A percentile compares a stretch with the other conserved stretches of the same genome.
Conservation (phyloP, 2,329 filamentous ascomycete genomes). For the Hymenoscyphus scutula region DNA sequence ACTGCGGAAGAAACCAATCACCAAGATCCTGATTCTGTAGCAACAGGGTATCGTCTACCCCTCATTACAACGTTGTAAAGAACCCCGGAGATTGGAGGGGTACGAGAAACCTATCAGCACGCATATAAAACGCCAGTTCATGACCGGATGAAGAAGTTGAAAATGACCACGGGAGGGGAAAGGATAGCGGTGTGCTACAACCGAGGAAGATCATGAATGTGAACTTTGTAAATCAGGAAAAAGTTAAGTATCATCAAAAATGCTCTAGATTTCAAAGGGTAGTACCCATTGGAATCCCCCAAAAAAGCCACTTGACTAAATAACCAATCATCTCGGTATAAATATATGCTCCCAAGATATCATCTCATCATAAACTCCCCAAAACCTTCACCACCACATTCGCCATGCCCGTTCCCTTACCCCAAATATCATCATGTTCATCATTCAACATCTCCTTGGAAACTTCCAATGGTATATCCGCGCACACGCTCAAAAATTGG, state of each 20-base stretch:
- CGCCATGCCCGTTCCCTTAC: constrained; percentile 44
- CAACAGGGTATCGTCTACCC: not conserved
- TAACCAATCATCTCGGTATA: not conserved
- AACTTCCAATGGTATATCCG: constrained; percentile 27
- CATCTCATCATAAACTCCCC: constrained; percentile 2
- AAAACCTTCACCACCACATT: constrained; percentile 48
- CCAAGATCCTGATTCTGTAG: not conserved
- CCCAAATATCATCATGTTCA: constrained; percentile 64
- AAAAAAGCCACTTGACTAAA: not conserved
- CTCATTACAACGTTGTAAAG: not conserved
- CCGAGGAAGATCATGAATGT: not conserved
- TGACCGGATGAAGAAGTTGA: not conserved
- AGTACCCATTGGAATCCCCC: not conserved
- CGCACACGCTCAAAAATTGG: constrained; percentile 3
- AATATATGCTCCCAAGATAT: not conserved
- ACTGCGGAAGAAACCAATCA: not conserved
- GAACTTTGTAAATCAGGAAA: not conserved
- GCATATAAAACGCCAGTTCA: not conserved
- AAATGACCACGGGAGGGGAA: not conserved
- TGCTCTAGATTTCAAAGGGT: not conserved
- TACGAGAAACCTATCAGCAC: too few species aligned
- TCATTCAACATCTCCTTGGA: constrained; percentile 41
- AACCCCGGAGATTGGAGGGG: not conserved
- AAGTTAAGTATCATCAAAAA: not conserved
- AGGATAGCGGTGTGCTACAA: not conserved